phyloP scores from a whole-genome alignment of 768 basidiomycete species.

The Tephrocybe sp. region DNA sequence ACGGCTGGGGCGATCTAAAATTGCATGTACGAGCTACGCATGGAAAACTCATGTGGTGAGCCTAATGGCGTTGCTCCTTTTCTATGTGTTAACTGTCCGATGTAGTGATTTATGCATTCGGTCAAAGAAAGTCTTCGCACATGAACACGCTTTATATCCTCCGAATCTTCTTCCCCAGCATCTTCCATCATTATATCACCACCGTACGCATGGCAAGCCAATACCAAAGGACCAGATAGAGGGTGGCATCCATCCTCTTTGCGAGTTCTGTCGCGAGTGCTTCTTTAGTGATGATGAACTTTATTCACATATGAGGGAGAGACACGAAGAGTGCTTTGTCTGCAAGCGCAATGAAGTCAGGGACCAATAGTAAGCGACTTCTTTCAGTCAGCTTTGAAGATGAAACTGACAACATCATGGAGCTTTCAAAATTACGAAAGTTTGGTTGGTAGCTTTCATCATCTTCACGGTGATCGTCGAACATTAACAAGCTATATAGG shows the following conservation, averaged over 20 bases:
- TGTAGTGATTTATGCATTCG: slow-evolving; percentile 84
- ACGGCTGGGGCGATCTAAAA: slow-evolving; percentile 89
- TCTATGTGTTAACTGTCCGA: background rate
- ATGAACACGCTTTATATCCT: slow-evolving; percentile 88
- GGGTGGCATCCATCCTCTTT: slow-evolving; percentile 74
- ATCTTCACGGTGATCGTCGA: background rate
- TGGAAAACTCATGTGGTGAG: slow-evolving; percentile 78
- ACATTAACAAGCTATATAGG: slow-evolving; percentile 36
- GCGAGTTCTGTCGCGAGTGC: slow-evolving; percentile 89
- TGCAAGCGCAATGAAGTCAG: slow-evolving; percentile 80
- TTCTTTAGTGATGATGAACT: slow-evolving; percentile 93
- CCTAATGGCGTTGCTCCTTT: slow-evolving; percentile 5
- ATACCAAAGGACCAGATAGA: slow-evolving; percentile 55
- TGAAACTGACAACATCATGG: background rate
- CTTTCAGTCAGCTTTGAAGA: background rate
- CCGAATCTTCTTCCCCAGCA: slow-evolving; percentile 60
- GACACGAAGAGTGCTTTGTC: slow-evolving; percentile 95
- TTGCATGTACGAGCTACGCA: slow-evolving; percentile 79
- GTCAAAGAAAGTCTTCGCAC: slow-evolving; percentile 91
- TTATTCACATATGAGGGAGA: slow-evolving; percentile 90
- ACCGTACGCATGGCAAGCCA: slow-evolving; percentile 33
- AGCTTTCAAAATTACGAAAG: slow-evolving; percentile 82
- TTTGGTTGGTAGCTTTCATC: slow-evolving; percentile 45
- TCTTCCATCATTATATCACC: slow-evolving; percentile 70
- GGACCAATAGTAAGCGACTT: slow-evolving; percentile 77